A percentile compares a stretch with the other conserved stretches of the same genome.
Evolutionary conservation across 2,329 filamentous ascomycete genomes (phyloP).

Genomic region (Alternaria sp.): DNA sequence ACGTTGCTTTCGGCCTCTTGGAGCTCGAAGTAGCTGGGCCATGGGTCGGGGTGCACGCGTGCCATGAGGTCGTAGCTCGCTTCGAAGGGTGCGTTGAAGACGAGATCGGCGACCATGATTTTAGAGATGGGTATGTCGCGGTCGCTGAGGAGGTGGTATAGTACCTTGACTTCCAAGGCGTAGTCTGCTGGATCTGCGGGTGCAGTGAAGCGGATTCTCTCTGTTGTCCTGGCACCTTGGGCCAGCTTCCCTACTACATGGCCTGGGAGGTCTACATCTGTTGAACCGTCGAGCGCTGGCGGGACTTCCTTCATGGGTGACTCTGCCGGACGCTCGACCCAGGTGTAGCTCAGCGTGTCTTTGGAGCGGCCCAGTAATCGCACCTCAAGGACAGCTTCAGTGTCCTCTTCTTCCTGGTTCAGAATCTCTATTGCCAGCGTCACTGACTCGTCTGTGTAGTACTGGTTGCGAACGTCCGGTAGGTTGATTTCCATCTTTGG

Average conservation of each 20-base stretch:
- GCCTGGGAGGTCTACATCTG: slow-evolving; percentile 43
- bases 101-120: slow-evolving; percentile 69
- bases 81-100: slow-evolving; percentile 84
- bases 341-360: slow-evolving; percentile 53
- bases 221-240: slow-evolving; percentile 38
- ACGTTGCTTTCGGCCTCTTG: slow-evolving; percentile 52
- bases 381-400: slow-evolving; percentile 73
- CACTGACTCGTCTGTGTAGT: slow-evolving; percentile 84
- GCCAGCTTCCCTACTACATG: slow-evolving; percentile 46
- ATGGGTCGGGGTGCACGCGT: slow-evolving; percentile 75
- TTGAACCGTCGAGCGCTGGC: slow-evolving; percentile 26
- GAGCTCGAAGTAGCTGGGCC: slow-evolving; percentile 85
- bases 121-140: slow-evolving; percentile 81
- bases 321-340: slow-evolving; percentile 50
- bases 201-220: slow-evolving; percentile 49
- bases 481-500: slow-evolving; percentile 85
- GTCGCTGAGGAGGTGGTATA: slow-evolving; percentile 82
- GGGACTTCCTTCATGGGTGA: slow-evolving; percentile 41
- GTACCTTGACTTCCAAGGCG: slow-evolving; percentile 73
- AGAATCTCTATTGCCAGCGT: slow-evolving; percentile 70
- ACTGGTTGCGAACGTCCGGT: slow-evolving; percentile 68
- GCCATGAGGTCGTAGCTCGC: slow-evolving; percentile 88
- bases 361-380: slow-evolving; percentile 66
- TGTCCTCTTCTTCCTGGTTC: slow-evolving; percentile 84
- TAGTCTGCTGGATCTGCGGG: slow-evolving; percentile 60